A percentile compares a stretch with the other conserved stretches of the same genome.
These are phyloP conservation scores for Fomitopsis schrenkii DNA, from an alignment of 1,284 basidiomycete species.

Conservation along the genomic window DNA sequence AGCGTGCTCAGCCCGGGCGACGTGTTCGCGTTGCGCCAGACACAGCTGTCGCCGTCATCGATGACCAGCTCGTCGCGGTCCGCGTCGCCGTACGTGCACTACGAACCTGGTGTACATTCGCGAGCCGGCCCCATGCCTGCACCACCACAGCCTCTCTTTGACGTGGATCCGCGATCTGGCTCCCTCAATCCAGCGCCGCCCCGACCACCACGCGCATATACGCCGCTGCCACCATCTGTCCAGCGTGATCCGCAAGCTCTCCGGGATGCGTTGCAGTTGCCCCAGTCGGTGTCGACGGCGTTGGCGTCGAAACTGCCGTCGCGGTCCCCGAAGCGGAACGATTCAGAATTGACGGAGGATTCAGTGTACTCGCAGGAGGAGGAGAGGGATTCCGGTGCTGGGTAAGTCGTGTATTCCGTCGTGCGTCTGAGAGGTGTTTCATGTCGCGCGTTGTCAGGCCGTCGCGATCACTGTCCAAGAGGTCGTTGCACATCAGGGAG, in stretches of 20 bases:
- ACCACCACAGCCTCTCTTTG: constrained; percentile 45
- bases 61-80: constrained; percentile 1
- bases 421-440: background rate
- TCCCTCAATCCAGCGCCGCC: constrained; percentile 44
- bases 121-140: constrained; percentile 69
- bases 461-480: constrained; percentile 13
- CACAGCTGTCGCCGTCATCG: constrained; percentile 3
- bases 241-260: constrained; percentile 46
- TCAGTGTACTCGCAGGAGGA: background rate
- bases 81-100: constrained; percentile 43
- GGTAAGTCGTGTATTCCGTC: background rate
- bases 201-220: constrained; percentile 59
- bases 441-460: background rate
- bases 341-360: background rate
- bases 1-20: constrained; percentile 2
- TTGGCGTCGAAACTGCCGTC: constrained; percentile 31
- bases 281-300: constrained; percentile 46
- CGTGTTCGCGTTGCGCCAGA: constrained; percentile 4
- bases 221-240: constrained; percentile 37
- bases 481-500: constrained; percentile 53
- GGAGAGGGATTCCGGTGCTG: constrained; percentile 1
- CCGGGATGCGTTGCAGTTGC: constrained; percentile 53
- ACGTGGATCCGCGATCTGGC: constrained; percentile 27
- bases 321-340: constrained; percentile 1
- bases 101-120: constrained; percentile 65